Evolutionary conservation across 768 basidiomycete species (phyloP).

Genomic region (Lyophyllum decastes): DNA sequence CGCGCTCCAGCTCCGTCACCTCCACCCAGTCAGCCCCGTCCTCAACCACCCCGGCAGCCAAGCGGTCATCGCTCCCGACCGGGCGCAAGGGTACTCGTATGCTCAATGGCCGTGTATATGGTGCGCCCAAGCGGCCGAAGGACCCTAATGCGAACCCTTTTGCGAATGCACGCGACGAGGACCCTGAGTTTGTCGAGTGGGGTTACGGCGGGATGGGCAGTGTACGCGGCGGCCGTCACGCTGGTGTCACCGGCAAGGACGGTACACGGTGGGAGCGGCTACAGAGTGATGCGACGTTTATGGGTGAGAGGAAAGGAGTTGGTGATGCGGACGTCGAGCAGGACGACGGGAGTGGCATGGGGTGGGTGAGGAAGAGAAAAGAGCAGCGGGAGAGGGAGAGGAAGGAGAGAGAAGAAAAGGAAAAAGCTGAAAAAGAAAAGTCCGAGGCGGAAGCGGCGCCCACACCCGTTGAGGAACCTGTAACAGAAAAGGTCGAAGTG

Average conservation of each 20-base stretch:
- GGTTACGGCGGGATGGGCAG: conserved; percentile 87
- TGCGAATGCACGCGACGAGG: conserved; percentile 61
- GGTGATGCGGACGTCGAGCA: conserved; percentile 45
- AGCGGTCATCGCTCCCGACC: background rate
- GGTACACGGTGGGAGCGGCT: conserved; percentile 37
- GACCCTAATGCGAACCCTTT: conserved; percentile 53
- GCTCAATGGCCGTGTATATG: conserved; percentile 88
- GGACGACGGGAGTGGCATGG: conserved; percentile 87
- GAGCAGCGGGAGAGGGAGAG: conserved; percentile 53
- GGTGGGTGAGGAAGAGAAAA: conserved; percentile 70
- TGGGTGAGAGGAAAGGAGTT: conserved; percentile 28
- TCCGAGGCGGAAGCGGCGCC: conserved; percentile 4
- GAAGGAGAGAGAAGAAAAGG: conserved; percentile 38
- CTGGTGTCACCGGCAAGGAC: conserved; percentile 20
- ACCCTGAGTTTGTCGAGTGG: conserved; percentile 92
- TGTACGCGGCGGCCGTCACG: conserved; percentile 36
- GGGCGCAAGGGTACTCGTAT: conserved; percentile 54
- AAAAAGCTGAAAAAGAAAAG: conserved; percentile 22
- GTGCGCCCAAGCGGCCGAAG: conserved; percentile 33
- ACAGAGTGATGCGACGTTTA: conserved; percentile 26
- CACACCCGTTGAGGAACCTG: background rate
- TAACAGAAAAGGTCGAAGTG: too few species aligned
- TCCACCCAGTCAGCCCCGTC: background rate
- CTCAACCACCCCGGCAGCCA: background rate
- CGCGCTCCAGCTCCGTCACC: background rate